Evolutionary conservation across 345 rosid species (phyloP).

Genomic region (Pistacia atlantica): DNA sequence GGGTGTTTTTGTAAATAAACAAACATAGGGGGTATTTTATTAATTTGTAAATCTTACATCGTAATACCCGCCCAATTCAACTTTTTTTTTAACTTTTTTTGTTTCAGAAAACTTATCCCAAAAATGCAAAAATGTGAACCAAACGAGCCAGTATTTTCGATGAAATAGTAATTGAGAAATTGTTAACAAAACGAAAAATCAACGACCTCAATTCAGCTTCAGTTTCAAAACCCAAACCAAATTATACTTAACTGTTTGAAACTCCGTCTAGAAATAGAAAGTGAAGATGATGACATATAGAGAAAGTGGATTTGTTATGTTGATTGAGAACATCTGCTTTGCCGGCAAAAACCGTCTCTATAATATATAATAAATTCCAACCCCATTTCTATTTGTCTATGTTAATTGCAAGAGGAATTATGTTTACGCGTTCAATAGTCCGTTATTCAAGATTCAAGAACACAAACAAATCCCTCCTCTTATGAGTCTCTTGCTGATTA

Average conservation of each 20-base stretch:
- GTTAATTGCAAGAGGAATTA: background rate
- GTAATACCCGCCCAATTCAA: too few species aligned
- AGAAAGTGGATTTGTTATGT: slow-evolving; percentile 7
- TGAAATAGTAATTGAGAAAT: too few species aligned
- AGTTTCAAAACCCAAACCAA: background rate
- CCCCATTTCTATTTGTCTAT: background rate
- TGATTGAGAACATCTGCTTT: slow-evolving; percentile 5
- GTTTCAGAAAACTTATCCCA: too few species aligned
- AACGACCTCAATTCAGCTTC: background rate
- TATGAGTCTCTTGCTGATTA: slow-evolving; percentile 10
- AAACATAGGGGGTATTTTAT: too few species aligned
- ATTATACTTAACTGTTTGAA: background rate
- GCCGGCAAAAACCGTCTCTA: slow-evolving; percentile 17
- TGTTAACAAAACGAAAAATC: too few species aligned
- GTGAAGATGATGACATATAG: background rate
- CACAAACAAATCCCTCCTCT: background rate
- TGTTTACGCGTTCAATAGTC: slow-evolving; percentile 46
- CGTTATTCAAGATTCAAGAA: slow-evolving; percentile 5
- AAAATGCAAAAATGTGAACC: too few species aligned
- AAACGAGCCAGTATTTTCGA: slow-evolving; percentile 46
- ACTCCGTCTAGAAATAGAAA: background rate
- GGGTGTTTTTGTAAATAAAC: too few species aligned
- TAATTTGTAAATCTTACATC: too few species aligned
- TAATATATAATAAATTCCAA: too few species aligned
- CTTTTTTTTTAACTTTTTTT: too few species aligned